These are phyloP conservation scores for Berberis thunbergii DNA, from an alignment of 164 flowering plant genomes.

Conservation along the genomic window DNA sequence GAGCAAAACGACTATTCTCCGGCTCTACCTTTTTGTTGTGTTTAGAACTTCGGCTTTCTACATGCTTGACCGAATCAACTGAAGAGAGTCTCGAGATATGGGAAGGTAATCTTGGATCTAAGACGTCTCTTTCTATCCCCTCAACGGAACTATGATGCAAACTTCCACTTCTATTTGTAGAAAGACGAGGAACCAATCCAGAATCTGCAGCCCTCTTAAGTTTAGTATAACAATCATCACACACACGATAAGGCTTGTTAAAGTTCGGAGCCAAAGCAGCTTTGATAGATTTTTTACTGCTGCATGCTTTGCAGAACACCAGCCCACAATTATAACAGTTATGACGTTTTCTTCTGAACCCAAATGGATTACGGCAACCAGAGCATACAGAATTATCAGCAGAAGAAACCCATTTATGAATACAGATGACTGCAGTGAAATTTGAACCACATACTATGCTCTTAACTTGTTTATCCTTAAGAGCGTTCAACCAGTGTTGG, in stretches of 20 bases:
- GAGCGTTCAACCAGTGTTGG: constrained; percentile 63
- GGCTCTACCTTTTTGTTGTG: not conserved
- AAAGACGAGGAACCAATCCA: constrained; percentile 23
- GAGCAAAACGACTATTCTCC: constrained; percentile 19
- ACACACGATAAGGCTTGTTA: constrained; percentile 87
- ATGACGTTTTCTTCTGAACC: constrained; percentile 83
- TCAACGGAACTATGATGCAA: constrained; percentile 24
- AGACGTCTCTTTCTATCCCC: constrained; percentile 32
- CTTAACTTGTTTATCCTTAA: constrained; percentile 79
- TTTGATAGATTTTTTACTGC: constrained; percentile 64
- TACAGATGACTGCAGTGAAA: constrained; percentile 78
- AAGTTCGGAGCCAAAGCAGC: constrained; percentile 81
- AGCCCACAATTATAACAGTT: constrained; percentile 97
- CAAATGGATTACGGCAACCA: constrained; percentile 65
- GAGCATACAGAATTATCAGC: constrained; percentile 71
- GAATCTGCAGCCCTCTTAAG: constrained; percentile 51
- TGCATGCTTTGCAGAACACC: constrained; percentile 84
- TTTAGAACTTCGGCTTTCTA: constrained; percentile 28
- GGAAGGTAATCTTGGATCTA: constrained; percentile 26
- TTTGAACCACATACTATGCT: constrained; percentile 74
- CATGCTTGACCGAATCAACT: constrained; percentile 36
- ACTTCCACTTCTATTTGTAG: constrained; percentile 29
- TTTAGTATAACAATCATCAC: constrained; percentile 77
- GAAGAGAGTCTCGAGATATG: constrained; percentile 56
- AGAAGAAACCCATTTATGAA: constrained; percentile 62